Evolutionary conservation across 495 filamentous ascomycete species (phyloP).

Genomic region (Bacidia rubella): DNA sequence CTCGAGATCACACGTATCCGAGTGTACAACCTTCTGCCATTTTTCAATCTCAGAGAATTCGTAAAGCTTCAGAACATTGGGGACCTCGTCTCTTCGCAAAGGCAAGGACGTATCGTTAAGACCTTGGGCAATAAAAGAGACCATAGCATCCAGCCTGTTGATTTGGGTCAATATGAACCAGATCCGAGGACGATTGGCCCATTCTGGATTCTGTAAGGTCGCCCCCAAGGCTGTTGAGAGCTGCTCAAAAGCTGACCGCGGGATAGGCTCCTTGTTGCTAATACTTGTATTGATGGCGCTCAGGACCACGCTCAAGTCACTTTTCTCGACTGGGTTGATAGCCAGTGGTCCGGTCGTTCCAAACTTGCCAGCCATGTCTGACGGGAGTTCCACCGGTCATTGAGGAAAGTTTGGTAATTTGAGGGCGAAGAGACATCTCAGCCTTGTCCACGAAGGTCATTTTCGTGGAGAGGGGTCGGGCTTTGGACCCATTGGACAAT

Average conservation of each 20-base stretch:
- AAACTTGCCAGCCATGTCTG: too few species aligned
- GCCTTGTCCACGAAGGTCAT: too few species aligned
- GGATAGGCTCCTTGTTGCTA: neutral
- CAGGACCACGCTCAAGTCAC: neutral
- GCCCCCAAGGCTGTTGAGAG: neutral
- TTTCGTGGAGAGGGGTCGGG: too few species aligned
- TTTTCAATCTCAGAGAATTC: neutral
- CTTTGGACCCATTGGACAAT: too few species aligned
- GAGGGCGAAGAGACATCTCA: too few species aligned
- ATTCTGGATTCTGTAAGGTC: neutral
- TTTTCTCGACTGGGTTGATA: neutral
- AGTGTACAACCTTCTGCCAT: neutral
- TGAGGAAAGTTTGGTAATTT: too few species aligned
- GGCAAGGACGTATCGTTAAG: conserved; percentile 15
- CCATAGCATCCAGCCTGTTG: conserved; percentile 9
- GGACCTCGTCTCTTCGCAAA: conserved; percentile 1
- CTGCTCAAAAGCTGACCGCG: neutral
- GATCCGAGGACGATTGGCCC: conserved; percentile 13
- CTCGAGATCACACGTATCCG: neutral
- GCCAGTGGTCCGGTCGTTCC: neutral
- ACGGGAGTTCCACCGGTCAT: too few species aligned
- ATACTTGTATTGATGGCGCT: neutral
- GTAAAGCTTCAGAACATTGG: neutral
- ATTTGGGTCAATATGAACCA: conserved; percentile 14
- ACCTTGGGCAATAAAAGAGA: conserved; percentile 13